Percentiles rank a stretch among this genome's conserved stretches.
These are phyloP conservation scores for Nicotiana paniculata DNA, from an alignment of 257 asterid species.

Conservation along the genomic window DNA sequence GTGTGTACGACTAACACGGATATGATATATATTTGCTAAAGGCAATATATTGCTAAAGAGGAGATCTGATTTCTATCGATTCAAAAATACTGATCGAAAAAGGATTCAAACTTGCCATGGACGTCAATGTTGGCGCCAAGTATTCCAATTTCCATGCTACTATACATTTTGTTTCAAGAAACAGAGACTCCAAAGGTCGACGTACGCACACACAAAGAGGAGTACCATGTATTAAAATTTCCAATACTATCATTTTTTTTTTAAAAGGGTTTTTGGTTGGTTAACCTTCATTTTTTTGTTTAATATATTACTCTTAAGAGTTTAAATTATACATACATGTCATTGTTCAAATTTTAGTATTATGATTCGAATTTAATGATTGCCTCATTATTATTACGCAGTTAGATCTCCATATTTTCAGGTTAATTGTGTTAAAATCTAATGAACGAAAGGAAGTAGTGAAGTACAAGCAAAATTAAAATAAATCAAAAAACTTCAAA, in stretches of 20 bases:
- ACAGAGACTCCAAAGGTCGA: background rate
- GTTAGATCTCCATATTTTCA: background rate
- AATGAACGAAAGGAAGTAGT: background rate
- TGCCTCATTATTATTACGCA: background rate
- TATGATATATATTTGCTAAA: background rate
- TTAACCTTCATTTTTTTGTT: no score
- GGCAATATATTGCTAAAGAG: background rate
- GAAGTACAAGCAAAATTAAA: background rate
- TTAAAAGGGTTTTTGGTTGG: no score
- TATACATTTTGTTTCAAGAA: no score
- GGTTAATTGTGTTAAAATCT: no score
- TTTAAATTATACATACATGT: no score
- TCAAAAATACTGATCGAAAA: background rate
- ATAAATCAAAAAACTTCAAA: no score
- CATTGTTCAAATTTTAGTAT: background rate
- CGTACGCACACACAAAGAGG: background rate
- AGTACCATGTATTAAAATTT: no score
- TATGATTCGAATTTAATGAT: background rate
- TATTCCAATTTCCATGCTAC: background rate
- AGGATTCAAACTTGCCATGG: background rate
- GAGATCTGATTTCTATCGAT: background rate
- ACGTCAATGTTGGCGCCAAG: background rate
- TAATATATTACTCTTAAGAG: no score
- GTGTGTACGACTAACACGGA: background rate
- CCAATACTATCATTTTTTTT: no score